These are phyloP conservation scores for Tulasnella sp. DNA, from an alignment of 768 basidiomycete species.

Conservation along the genomic window DNA sequence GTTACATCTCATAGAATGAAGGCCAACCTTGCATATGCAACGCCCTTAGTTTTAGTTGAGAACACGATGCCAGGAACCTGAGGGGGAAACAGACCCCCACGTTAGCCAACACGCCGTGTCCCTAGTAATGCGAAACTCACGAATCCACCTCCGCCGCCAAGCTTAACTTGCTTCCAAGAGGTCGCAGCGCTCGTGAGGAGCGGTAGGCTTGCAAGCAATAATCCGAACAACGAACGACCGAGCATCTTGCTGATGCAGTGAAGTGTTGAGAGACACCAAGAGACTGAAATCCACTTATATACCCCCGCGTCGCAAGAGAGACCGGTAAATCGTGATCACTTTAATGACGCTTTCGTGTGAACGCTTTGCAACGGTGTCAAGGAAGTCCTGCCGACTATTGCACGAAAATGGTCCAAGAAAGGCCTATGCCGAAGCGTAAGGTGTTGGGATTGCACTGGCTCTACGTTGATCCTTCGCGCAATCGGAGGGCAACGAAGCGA, in stretches of 20 bases:
- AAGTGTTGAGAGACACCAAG: not conserved
- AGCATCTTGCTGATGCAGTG: not conserved
- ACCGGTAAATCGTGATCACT: not conserved
- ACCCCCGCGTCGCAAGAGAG: not conserved
- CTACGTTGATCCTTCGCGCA: not conserved
- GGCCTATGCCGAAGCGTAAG: not conserved
- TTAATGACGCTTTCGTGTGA: not conserved
- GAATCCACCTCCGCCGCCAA: conserved; percentile 16
- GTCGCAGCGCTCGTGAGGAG: not conserved
- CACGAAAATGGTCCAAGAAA: not conserved
- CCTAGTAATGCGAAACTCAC: not conserved
- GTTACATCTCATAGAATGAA: not conserved
- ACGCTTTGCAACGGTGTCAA: not conserved
- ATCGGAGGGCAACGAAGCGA: not conserved
- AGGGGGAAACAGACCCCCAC: not conserved
- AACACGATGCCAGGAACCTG: conserved; percentile 16
- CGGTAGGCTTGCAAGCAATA: not conserved
- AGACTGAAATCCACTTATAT: not conserved
- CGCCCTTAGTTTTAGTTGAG: not conserved
- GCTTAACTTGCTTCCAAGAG: conserved; percentile 14
- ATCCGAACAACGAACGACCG: not conserved
- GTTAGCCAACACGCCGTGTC: not conserved
- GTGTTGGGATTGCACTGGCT: not conserved
- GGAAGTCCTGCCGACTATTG: not conserved
- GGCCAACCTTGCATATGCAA: conserved; percentile 4